Conservation (phyloP, 768 basidiomycete species). For the Suillus clintonianus region DNA sequence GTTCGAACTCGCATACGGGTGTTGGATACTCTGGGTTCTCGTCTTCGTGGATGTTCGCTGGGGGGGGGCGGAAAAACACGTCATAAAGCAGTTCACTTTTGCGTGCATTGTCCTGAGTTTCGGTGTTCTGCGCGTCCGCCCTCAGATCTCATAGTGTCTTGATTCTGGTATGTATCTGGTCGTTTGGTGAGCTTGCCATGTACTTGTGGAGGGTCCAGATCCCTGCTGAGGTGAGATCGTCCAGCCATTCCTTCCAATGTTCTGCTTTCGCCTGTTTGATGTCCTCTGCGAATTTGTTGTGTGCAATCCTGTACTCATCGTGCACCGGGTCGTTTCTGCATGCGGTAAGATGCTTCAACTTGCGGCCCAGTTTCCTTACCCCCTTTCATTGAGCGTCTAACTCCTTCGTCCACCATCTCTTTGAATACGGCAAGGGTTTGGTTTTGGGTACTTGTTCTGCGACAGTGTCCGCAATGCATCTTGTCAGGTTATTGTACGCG, state of each 20-base stretch:
- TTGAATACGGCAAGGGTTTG: too few species aligned
- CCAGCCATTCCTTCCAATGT: neutral
- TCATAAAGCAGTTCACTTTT: neutral
- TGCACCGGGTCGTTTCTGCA: neutral
- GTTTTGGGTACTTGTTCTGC: too few species aligned
- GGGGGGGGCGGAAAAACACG: neutral
- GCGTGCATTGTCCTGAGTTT: neutral
- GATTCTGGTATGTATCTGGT: neutral
- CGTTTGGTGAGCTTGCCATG: neutral
- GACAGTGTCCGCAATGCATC: too few species aligned
- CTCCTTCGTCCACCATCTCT: neutral
- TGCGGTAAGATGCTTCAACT: too few species aligned
- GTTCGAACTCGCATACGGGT: neutral
- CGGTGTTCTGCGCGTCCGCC: too few species aligned
- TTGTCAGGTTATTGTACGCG: too few species aligned
- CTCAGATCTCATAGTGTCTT: too few species aligned
- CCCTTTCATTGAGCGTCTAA: neutral
- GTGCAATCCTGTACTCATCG: neutral
- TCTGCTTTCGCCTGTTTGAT: neutral
- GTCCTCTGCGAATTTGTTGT: neutral
- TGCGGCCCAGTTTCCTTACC: neutral
- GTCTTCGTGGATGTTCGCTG: too few species aligned
- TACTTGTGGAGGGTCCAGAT: neutral
- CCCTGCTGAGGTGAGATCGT: rapidly evolving
- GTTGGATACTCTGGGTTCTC: too few species aligned